Evolutionary conservation across 176 grass and related monocot species (phyloP).

Genomic region (Themeda triandra): DNA sequence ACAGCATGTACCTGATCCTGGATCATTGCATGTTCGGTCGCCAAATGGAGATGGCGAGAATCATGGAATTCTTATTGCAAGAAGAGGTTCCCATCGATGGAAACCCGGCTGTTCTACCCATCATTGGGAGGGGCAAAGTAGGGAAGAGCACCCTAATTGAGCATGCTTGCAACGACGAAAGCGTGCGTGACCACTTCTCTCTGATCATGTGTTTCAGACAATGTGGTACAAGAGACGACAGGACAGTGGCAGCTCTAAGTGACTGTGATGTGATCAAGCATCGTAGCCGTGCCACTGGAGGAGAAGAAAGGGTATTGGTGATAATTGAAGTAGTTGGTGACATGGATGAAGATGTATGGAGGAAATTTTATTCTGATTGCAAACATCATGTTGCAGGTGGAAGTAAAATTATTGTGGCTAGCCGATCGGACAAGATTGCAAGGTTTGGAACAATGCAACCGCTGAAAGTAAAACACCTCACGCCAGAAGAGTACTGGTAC

Average conservation of each 20-base stretch:
- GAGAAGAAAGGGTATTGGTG: not conserved
- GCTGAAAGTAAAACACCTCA: not conserved
- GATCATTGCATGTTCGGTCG: no score
- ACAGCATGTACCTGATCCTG: no score
- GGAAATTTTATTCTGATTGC: not conserved
- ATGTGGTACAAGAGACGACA: not conserved
- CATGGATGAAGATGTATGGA: not conserved
- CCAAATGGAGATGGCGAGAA: no score
- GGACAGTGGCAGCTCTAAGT: not conserved
- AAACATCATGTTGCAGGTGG: not conserved
- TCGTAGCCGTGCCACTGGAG: not conserved
- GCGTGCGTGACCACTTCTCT: not conserved
- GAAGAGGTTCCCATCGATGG: no score
- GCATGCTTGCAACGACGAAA: not conserved
- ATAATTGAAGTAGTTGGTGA: no score
- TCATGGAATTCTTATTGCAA: no score
- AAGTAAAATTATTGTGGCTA: slow-evolving; percentile 17
- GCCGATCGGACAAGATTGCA: not conserved
- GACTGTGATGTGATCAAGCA: not conserved
- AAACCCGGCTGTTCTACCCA: no score
- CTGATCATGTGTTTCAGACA: not conserved
- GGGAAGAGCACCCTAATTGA: slow-evolving; percentile 27
- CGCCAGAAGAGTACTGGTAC: not conserved
- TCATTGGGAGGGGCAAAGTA: not conserved
- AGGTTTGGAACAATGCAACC: not conserved